A percentile compares a stretch with the other conserved stretches of the same genome.
These are phyloP conservation scores for Leccinum subspadiceum DNA, from an alignment of 1,284 basidiomycete genomes.

Conservation along the genomic window DNA sequence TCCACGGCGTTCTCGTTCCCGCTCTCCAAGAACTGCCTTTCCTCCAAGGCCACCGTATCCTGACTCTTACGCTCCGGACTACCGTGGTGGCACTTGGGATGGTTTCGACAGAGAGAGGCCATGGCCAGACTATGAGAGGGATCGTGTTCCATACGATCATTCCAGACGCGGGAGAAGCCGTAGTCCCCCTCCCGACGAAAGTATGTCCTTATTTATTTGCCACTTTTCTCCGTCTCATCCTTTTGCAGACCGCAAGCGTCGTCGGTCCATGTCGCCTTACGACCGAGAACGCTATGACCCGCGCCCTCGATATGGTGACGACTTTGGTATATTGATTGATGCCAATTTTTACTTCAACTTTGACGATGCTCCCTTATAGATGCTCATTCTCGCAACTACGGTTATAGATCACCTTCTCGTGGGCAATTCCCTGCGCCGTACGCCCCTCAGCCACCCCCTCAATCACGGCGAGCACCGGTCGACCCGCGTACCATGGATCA, in stretches of 20 bases:
- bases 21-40: conserved; percentile 62
- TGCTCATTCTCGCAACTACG: conserved; percentile 60
- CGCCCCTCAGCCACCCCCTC: conserved; percentile 38
- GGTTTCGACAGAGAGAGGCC: conserved; percentile 66
- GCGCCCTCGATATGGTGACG: conserved; percentile 74
- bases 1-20: conserved; percentile 73
- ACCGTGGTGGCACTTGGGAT: conserved; percentile 63
- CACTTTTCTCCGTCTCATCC: conserved; percentile 12
- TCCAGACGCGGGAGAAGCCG: conserved; percentile 69
- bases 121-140: conserved; percentile 65
- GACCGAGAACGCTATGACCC: conserved; percentile 77
- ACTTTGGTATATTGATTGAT: conserved; percentile 55
- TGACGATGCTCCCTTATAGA: conserved; percentile 39
- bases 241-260: conserved; percentile 67
- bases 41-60: conserved; percentile 54
- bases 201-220: conserved; percentile 40
- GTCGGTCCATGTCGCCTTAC: conserved; percentile 83
- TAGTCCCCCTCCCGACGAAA: conserved; percentile 66
- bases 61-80: conserved; percentile 55
- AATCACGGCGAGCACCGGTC: conserved; percentile 56
- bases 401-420: conserved; percentile 62
- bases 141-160: conserved; percentile 55
- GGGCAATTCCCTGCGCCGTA: conserved; percentile 44
- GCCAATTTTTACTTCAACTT: conserved; percentile 4
- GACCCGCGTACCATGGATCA: conserved; percentile 85